Conservation (phyloP, 352 stramenopile species). For the Phytophthora hybrid region DNA sequence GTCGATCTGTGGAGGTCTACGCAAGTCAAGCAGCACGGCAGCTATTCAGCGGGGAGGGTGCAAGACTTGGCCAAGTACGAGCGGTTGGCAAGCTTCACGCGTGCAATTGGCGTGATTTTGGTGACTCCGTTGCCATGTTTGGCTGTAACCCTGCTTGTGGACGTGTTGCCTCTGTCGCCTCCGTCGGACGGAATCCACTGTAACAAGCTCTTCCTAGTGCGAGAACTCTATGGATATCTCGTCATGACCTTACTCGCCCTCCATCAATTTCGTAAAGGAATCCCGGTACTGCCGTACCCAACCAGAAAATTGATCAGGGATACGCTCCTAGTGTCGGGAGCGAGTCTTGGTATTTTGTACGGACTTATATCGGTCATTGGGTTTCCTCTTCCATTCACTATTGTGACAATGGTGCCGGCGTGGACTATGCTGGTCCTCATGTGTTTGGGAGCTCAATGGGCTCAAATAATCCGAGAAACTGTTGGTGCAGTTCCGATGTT, state of each 20-base stretch:
- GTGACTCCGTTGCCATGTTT: neutral
- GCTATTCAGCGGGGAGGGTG: neutral
- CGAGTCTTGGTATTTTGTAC: neutral
- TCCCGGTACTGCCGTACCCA: neutral
- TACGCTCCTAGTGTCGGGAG: neutral
- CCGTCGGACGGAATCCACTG: neutral
- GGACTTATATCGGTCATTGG: neutral
- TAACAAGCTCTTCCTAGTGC: neutral
- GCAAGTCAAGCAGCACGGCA: neutral
- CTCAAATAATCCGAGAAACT: neutral
- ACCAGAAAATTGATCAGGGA: neutral
- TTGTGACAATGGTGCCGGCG: neutral
- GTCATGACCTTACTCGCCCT: neutral
- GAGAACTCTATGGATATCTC: neutral
- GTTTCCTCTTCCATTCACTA: neutral
- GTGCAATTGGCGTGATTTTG: neutral
- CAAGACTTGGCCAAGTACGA: neutral
- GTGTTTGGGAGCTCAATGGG: neutral
- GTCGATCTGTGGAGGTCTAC: neutral
- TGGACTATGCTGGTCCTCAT: neutral
- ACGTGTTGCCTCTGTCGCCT: neutral
- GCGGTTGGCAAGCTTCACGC: neutral
- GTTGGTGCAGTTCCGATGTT: neutral
- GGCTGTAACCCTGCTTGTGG: neutral
- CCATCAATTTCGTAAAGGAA: neutral